A percentile compares a stretch with the other conserved stretches of the same genome.
Conservation (phyloP, 2,329 filamentous ascomycete species). For the Nemania bipapillata region DNA sequence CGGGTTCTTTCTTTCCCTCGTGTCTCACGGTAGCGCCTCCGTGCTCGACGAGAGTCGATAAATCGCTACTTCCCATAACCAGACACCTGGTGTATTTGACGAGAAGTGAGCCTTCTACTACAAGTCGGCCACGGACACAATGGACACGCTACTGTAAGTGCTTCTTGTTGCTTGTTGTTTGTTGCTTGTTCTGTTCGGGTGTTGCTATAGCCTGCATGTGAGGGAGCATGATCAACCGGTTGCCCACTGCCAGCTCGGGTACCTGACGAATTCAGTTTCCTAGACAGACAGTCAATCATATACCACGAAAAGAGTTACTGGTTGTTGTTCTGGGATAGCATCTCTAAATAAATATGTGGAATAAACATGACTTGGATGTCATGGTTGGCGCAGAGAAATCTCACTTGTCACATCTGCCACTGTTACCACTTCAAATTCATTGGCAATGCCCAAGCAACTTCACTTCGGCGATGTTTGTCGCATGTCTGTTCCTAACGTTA, state of each 20-base stretch:
- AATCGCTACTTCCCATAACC: constrained; percentile 14
- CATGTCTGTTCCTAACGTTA: constrained; percentile 34
- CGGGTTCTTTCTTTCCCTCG: neutral
- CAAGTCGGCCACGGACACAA: constrained; percentile 48
- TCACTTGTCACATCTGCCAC: neutral
- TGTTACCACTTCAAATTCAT: neutral
- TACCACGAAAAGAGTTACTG: neutral
- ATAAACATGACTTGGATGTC: neutral
- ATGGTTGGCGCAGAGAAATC: neutral
- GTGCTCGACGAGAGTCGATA: constrained; percentile 4
- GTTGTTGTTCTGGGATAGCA: constrained; percentile 5
- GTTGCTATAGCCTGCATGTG: constrained; percentile 22
- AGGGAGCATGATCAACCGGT: constrained; percentile 19
- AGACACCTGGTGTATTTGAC: neutral
- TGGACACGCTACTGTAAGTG: constrained; percentile 73
- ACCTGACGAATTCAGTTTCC: neutral
- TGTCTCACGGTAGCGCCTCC: constrained; percentile 6
- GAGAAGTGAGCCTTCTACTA: constrained; percentile 11
- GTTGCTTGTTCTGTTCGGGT: constrained; percentile 33
- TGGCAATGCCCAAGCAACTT: constrained; percentile 38
- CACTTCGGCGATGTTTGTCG: constrained; percentile 39
- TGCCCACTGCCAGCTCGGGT: constrained; percentile 1
- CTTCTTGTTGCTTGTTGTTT: constrained; percentile 35
- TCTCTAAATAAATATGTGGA: neutral
- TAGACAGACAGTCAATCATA: neutral